A percentile compares a stretch with the other conserved stretches of the same genome.
Evolutionary conservation across 257 asterid species (phyloP).

Genomic region (Asclepias syriaca): DNA sequence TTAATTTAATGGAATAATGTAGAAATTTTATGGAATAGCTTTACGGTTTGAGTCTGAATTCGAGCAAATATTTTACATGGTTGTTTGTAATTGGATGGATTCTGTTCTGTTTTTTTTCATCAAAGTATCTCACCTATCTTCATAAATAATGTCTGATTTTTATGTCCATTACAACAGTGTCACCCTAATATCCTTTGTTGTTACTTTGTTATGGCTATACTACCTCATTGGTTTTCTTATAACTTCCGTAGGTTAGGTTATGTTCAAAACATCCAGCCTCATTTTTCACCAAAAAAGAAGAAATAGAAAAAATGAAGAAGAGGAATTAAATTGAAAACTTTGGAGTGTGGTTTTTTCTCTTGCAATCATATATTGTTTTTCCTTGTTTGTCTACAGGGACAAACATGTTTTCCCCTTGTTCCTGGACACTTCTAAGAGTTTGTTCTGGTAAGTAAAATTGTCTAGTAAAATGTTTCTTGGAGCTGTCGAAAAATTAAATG

Average conservation of each 20-base stretch:
- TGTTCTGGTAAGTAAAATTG: background rate
- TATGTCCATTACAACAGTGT: background rate
- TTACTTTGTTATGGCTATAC: background rate
- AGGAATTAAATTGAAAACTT: background rate
- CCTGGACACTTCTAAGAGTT: background rate
- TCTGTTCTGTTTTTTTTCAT: background rate
- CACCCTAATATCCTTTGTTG: background rate
- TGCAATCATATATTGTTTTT: background rate
- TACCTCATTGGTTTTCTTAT: background rate
- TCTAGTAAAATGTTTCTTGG: background rate
- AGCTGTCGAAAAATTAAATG: background rate
- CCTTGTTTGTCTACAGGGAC: background rate
- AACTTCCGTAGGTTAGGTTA: background rate
- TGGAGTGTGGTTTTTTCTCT: background rate
- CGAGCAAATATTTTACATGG: too few species aligned
- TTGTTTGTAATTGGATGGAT: background rate
- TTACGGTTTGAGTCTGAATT: background rate
- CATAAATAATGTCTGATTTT: background rate
- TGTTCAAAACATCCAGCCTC: background rate
- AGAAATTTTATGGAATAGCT: background rate
- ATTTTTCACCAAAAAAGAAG: background rate
- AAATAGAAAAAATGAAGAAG: background rate
- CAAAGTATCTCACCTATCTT: background rate
- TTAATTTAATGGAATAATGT: background rate
- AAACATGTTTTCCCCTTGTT: background rate